Base-by-base conservation (phyloP, 495 filamentous ascomycete genomes). In the Stereocaulon alpinum region DNA sequence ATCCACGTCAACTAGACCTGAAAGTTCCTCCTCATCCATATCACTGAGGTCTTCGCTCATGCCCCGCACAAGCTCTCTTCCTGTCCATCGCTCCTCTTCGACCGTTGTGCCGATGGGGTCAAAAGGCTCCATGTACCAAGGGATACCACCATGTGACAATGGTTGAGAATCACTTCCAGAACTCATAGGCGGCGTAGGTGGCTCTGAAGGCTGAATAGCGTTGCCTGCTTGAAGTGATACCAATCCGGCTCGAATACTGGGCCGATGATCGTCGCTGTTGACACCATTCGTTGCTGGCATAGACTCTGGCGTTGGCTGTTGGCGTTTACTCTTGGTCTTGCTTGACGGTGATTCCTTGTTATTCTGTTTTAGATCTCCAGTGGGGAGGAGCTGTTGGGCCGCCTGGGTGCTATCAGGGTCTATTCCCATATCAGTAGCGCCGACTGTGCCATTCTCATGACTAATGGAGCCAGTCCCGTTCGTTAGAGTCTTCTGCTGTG, bases 31-130 rank as follows among this genome's bases (percentile, higher is more conserved):
- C 50, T 94, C 91, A 57, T 92, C 89, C 64, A 96, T 80, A 62
- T 95, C 91, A 55, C 84, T 91, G 6, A 96, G 76, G 58, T 92
- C 88, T 68, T 93, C 91, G 59, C 87, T 91, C 75, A 91, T 83
- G 17, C 80, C 84, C 17, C 88, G 80, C 65, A 88, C 77, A 10
- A 86, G 81, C 52, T 89, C 87, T 20, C 85, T 77, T 14, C 86
- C 89, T 4, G 82, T 84, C 82, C 87, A 91, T 58, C 84, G 78
- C 71, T 91, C 87, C 53, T 90, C 86, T 64, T 85, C 73, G 22
- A 88, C 74, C 1, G 80, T 88, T 0, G 88, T 94, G 18, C 92
- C 90, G 54, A 80, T 68, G 0, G 86, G 87, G 41, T 92, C 82
- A 66, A 93, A 92, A 12, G 82, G 80, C 61, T 89, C 77, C 65